phyloP scores from a whole-genome alignment of 2,329 filamentous ascomycete species.

The Paraconiothyrium brasiliense region DNA sequence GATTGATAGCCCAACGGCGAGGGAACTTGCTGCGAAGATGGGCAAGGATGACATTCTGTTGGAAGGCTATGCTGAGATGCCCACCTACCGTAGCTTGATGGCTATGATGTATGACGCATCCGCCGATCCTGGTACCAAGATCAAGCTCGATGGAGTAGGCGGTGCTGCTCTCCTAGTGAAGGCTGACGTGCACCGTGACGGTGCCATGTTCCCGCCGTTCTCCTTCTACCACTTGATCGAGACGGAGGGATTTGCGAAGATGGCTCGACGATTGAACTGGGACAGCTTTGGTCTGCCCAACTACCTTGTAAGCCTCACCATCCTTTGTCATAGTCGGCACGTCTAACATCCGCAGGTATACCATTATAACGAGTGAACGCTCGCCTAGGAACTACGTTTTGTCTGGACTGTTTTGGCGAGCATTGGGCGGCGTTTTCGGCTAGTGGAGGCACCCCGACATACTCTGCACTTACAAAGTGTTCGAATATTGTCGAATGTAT shows the following conservation, averaged over 20 bases:
- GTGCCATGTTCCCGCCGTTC: slow-evolving; percentile 98
- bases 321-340: neutral
- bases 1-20: slow-evolving; percentile 86
- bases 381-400: slow-evolving; percentile 7
- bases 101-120: slow-evolving; percentile 74
- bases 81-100: slow-evolving; percentile 92
- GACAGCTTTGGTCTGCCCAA: slow-evolving; percentile 88
- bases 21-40: slow-evolving; percentile 80
- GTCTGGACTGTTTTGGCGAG: slow-evolving; percentile 17
- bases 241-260: slow-evolving; percentile 97
- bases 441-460: slow-evolving; percentile 2
- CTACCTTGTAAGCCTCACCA: slow-evolving; percentile 77
- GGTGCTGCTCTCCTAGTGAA: slow-evolving; percentile 93
- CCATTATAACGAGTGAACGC: slow-evolving; percentile 83
- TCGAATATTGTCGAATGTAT: slow-evolving; percentile 11
- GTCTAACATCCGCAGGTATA: slow-evolving; percentile 69
- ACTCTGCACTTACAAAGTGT: neutral
- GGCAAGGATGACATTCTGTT: slow-evolving; percentile 89
- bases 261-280: slow-evolving; percentile 91
- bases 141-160: slow-evolving; percentile 90
- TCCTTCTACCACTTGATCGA: slow-evolving; percentile 97
- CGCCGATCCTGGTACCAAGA: slow-evolving; percentile 66
- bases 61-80: slow-evolving; percentile 92
- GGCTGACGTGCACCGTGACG: slow-evolving; percentile 95
- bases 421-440: slow-evolving; percentile 15